Base-by-base conservation (phyloP, 1,284 basidiomycete species). In the Ustilago nuda region DNA sequence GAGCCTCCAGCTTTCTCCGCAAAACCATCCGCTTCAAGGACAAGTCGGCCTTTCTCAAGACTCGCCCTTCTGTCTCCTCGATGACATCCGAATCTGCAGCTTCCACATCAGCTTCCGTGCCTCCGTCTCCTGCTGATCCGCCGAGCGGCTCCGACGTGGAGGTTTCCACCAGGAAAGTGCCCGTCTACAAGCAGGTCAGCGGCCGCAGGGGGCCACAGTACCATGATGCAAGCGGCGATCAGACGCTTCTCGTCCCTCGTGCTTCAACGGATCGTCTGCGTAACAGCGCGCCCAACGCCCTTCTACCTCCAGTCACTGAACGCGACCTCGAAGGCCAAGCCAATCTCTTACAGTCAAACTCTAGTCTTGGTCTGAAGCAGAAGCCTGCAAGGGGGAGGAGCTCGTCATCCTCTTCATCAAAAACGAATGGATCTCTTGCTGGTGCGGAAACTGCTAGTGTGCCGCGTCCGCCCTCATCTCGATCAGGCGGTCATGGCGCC, bases 1-100 rank as follows among this genome's bases (percentile, higher is more conserved):
- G 41, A 11, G 60, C 73, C 15, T 69, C 74, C 13, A 58, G 62
- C 46, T 62, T 72, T 36, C 63, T 76, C 4, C 66, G 73, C 48
- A 76, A 72, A 51, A 66, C 74, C 13, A 76, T 76, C 13, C 74
- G 69, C 17, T 76, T 72, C 62, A 72, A 69, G 50, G 69, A 72
- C 53, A 76, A 72, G 48, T 56, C 69, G 9, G 53, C 57, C 23
- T 72, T 72, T 17, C 59, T 72, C 48, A 68, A 63, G 50, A 11
- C 51, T 36, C 69, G 70, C n/a, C 59, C 69, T 8, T 72, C 70
- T 3, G 41, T 48, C 1, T 69, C 69, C 2, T 72, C 69, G 3
- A 46, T 66, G 30, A 54, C 33, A 3, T 64, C 62, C 3, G 69
- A 72, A 17, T 62, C 66, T 6, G 56, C 72, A 12, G 50, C 64